Evolutionary conservation across 2,329 filamentous ascomycete genomes (phyloP).

Genomic region (Penicillium oxalicum): DNA sequence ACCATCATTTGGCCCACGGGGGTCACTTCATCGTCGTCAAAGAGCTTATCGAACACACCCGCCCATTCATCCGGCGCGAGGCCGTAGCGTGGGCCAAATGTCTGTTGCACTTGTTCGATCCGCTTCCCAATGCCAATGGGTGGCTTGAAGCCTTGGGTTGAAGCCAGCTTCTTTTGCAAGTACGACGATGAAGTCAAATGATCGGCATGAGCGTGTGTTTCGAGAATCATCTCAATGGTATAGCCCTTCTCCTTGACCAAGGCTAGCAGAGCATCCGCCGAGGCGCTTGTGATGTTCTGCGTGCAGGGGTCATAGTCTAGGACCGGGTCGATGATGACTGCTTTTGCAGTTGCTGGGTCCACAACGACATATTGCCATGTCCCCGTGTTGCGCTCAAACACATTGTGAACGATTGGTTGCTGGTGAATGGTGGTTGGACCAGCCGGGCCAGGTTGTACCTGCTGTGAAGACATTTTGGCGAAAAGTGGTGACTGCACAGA

Average conservation of each 20-base stretch:
- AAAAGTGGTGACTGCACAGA: too few relatives aligned
- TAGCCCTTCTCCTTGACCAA: slow-evolving; percentile 44
- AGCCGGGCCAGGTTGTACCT: not conserved
- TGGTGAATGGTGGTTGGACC: not conserved
- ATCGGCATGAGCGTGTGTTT: slow-evolving; percentile 52
- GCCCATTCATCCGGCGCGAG: slow-evolving; percentile 42
- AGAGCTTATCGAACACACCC: slow-evolving; percentile 49
- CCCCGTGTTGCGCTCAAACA: slow-evolving; percentile 40
- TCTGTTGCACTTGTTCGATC: slow-evolving; percentile 49
- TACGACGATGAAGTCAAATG: slow-evolving; percentile 57
- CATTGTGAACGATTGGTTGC: slow-evolving; percentile 24
- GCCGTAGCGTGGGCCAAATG: slow-evolving; percentile 49
- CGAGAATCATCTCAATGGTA: slow-evolving; percentile 49
- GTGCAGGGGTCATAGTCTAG: slow-evolving; percentile 50
- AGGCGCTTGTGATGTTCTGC: slow-evolving; percentile 43
- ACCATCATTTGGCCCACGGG: slow-evolving; percentile 46
- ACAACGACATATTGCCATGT: slow-evolving; percentile 60
- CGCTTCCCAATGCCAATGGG: slow-evolving; percentile 53
- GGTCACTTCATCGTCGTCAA: slow-evolving; percentile 53
- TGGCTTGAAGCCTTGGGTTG: slow-evolving; percentile 36
- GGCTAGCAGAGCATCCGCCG: slow-evolving; percentile 49
- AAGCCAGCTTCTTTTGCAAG: slow-evolving; percentile 44
- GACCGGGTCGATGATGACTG: slow-evolving; percentile 58
- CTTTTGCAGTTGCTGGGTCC: slow-evolving; percentile 45
- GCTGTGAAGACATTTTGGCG: not conserved